Percentiles rank a stretch among this genome's conserved stretches.
Conservation (phyloP, 169 alveolate species). For the Babesia ovis region DNA sequence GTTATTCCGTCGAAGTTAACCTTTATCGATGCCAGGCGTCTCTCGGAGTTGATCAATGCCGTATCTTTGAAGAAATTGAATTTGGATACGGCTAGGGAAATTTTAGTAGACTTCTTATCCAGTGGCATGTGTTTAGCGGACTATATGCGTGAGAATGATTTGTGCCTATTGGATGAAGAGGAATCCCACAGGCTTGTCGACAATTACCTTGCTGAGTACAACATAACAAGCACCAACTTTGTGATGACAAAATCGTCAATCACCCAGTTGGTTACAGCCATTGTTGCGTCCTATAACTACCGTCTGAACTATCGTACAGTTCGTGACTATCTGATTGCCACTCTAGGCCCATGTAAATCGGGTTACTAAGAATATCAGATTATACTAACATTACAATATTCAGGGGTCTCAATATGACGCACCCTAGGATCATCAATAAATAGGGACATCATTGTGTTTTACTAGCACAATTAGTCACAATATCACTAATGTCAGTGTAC, state of each 20-base stretch:
- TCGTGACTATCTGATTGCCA: slow-evolving; percentile 3
- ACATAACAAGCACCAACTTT: not conserved
- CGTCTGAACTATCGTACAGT: slow-evolving; percentile 19
- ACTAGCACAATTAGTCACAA: not conserved
- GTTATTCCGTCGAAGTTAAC: slow-evolving; percentile 29
- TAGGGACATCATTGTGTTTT: not conserved
- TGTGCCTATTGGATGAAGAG: slow-evolving; percentile 24
- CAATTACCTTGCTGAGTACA: slow-evolving; percentile 8
- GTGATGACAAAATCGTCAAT: not conserved
- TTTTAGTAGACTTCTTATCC: slow-evolving; percentile 20
- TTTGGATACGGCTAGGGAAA: slow-evolving; percentile 22
- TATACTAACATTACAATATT: not conserved
- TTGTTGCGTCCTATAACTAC: slow-evolving; percentile 21
- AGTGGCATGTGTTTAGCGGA: slow-evolving; percentile 33
- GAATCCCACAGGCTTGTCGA: slow-evolving; percentile 30
- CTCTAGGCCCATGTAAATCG: not conserved
- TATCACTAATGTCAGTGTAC: not conserved
- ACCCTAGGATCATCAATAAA: too few species aligned
- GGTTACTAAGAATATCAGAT: not conserved
- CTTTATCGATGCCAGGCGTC: slow-evolving; percentile 23
- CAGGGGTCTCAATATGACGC: not conserved
- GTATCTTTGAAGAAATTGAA: slow-evolving; percentile 33
- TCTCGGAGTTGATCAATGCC: slow-evolving; percentile 27
- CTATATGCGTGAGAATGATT: slow-evolving; percentile 20
- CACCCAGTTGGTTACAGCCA: slow-evolving; percentile 6